A percentile compares a stretch with the other conserved stretches of the same genome.
These are phyloP conservation scores for Camellia oleifera DNA, from an alignment of 179 eudicot genomes.

Conservation along the genomic window DNA sequence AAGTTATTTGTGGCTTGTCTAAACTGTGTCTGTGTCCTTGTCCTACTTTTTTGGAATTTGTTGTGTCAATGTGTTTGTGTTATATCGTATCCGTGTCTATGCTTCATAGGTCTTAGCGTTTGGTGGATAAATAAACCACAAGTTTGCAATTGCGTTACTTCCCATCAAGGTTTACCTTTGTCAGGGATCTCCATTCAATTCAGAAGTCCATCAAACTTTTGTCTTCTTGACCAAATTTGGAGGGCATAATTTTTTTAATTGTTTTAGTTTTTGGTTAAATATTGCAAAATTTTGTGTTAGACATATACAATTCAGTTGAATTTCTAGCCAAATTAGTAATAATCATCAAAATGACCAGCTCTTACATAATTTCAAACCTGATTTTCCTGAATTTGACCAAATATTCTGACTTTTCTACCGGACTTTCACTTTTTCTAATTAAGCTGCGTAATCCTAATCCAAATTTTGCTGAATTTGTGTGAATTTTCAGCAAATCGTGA, in stretches of 20 bases:
- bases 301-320: neutral
- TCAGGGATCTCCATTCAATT: neutral
- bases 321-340: neutral
- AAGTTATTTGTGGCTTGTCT: too few species aligned
- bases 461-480: neutral
- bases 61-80: too few species aligned
- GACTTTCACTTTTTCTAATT: neutral
- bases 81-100: too few species aligned
- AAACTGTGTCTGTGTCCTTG: too few species aligned
- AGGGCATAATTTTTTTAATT: neutral
- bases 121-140: too few species aligned
- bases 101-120: too few species aligned
- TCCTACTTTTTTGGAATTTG: too few species aligned
- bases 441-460: neutral
- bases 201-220: neutral
- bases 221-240: neutral
- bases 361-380: neutral
- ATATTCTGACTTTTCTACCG: neutral
- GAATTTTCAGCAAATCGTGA: neutral
- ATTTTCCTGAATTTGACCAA: neutral
- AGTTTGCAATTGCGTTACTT: too few species aligned
- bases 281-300: neutral
- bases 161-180: too few species aligned
- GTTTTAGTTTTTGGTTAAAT: neutral
- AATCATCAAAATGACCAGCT: neutral